Evolutionary conservation across 306 rosid genomes (phyloP).

Genomic region (Spatholobus suberectus): DNA sequence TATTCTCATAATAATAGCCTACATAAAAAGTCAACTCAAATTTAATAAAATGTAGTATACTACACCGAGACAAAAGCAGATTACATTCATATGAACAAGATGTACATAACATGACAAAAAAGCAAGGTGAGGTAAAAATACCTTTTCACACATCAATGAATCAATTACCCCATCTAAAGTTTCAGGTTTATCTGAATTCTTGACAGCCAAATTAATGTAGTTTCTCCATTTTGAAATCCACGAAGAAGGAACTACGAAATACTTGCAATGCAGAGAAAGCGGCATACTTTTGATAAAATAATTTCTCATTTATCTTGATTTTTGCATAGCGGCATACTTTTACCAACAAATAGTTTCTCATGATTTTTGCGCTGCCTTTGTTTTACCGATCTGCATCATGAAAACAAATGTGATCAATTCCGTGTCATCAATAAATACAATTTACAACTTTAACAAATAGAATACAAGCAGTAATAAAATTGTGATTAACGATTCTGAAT

Average conservation of each 20-base stretch:
- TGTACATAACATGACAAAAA: conserved; percentile 26
- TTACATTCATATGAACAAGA: not conserved
- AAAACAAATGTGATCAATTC: conserved; percentile 37
- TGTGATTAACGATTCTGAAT: too few species aligned
- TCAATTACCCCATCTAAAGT: conserved; percentile 65
- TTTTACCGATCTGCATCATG: conserved; percentile 68
- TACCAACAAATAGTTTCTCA: too few species aligned
- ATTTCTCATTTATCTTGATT: too few species aligned
- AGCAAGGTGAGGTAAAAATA: conserved; percentile 43
- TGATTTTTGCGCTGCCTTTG: conserved; percentile 89
- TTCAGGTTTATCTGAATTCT: conserved; percentile 79
- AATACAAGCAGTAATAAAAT: conserved; percentile 9
- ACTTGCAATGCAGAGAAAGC: conserved; percentile 69
- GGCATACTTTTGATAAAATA: conserved; percentile 72
- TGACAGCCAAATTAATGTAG: conserved; percentile 59
- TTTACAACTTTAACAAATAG: not conserved
- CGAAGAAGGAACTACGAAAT: conserved; percentile 79
- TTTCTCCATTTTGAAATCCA: conserved; percentile 93
- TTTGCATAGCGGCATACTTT: too few species aligned
- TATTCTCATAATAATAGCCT: conserved; percentile 20
- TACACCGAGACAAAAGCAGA: not conserved
- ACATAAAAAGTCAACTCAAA: not conserved
- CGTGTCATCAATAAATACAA: too few species aligned
- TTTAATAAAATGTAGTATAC: conserved; percentile 22
- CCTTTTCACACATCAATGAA: conserved; percentile 85